Percentiles rank a stretch among this genome's conserved stretches.
Evolutionary conservation across 345 rosid species (phyloP).

Genomic region (Eucalyptus fibrosa): DNA sequence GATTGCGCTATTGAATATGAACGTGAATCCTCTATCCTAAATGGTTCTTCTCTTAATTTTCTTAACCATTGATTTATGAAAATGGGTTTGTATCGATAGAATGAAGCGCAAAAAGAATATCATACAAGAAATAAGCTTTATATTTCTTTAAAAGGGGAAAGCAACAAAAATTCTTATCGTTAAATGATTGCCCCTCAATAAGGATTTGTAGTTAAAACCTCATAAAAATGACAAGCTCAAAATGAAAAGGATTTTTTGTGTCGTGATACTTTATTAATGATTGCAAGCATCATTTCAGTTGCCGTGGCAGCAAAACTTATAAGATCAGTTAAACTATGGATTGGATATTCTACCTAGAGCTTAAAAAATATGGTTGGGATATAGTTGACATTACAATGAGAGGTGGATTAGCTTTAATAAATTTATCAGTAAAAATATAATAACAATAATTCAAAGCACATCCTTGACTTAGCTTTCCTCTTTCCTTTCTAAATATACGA

Average conservation of each 20-base stretch:
- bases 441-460: neutral
- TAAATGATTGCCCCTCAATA: neutral
- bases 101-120: neutral
- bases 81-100: neutral
- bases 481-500: neutral
- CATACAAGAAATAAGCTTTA: neutral
- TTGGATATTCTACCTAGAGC: neutral
- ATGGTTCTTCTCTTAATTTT: neutral
- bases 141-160: neutral
- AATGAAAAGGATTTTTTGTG: neutral
- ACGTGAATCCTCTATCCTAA: neutral
- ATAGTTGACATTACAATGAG: neutral
- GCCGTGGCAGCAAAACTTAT: neutral
- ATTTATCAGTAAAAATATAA: neutral
- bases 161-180: neutral
- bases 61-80: neutral
- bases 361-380: neutral
- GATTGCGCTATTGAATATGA: rapidly evolving
- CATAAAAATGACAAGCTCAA: neutral
- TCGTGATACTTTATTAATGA: neutral
- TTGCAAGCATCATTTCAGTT: neutral
- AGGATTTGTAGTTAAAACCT: neutral
- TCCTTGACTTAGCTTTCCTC: neutral
- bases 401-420: neutral
- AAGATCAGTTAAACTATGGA: neutral